A percentile compares a stretch with the other conserved stretches of the same genome.
These are phyloP conservation scores for Cystofilobasidium ferigula DNA, from an alignment of 768 basidiomycete genomes.

Conservation along the genomic window DNA sequence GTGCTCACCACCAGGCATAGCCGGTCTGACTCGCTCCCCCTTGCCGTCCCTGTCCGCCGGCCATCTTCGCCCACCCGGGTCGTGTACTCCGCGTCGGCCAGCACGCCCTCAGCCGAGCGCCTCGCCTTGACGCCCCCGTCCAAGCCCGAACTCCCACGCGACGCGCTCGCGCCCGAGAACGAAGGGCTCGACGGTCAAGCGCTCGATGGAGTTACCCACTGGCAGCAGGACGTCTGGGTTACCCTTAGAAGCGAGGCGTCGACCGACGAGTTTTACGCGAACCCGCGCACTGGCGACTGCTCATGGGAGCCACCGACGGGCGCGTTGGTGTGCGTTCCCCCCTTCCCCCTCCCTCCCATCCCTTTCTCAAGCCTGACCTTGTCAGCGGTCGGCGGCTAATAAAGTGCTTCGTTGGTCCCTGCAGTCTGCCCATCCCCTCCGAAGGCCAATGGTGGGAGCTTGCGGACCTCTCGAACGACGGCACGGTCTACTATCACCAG, in stretches of 20 bases:
- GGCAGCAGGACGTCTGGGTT: slow-evolving; percentile 8
- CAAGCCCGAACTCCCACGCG: not conserved
- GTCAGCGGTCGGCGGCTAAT: too few species aligned
- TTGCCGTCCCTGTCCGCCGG: too few species aligned
- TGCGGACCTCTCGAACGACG: slow-evolving; percentile 66
- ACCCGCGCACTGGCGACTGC: slow-evolving; percentile 80
- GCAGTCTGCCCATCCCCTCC: slow-evolving; percentile 64
- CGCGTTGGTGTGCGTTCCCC: slow-evolving; percentile 61
- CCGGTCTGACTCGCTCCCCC: not conserved
- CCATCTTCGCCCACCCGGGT: not conserved
- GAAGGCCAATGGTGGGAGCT: slow-evolving; percentile 97
- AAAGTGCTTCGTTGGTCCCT: not conserved
- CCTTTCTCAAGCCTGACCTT: slow-evolving; percentile 25
- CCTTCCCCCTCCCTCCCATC: slow-evolving; percentile 20
- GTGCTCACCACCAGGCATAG: not conserved
- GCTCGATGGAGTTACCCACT: not conserved
- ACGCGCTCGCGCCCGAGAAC: not conserved
- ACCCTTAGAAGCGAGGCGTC: not conserved
- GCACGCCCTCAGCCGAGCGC: not conserved
- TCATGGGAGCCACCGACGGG: slow-evolving; percentile 88
- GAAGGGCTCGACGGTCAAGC: not conserved
- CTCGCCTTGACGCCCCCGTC: not conserved
- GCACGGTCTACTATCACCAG: slow-evolving; percentile 80
- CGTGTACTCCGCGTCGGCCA: not conserved
- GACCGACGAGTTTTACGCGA: slow-evolving; percentile 58